These are phyloP conservation scores for Lobosporangium transversale DNA, from an alignment of 192 early-diverging fungal species.

Conservation along the genomic window DNA sequence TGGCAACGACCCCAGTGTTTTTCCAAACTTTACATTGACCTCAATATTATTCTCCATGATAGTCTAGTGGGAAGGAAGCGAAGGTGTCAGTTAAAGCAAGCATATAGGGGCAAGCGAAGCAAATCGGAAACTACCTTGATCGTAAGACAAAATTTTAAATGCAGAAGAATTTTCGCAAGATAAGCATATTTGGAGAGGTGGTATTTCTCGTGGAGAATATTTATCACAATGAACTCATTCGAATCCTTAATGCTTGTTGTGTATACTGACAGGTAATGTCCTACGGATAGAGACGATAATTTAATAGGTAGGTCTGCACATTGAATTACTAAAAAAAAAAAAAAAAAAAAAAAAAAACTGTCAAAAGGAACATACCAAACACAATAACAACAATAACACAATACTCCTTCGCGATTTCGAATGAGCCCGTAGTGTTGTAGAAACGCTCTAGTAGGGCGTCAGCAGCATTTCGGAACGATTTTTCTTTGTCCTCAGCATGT, in stretches of 20 bases:
- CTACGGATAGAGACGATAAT: neutral
- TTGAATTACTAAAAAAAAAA: neutral
- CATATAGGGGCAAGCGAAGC: neutral
- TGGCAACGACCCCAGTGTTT: neutral
- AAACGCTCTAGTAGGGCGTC: constrained; percentile 15
- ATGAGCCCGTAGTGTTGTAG: constrained; percentile 10
- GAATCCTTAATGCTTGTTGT: neutral
- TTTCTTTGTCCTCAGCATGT: constrained; percentile 17
- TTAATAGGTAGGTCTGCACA: neutral
- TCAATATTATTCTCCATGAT: constrained; percentile 17
- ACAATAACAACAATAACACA: constrained; percentile 13
- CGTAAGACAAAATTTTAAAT: constrained; percentile 6
- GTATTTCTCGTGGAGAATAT: neutral
- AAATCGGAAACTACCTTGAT: constrained; percentile 4
- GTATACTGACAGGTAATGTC: neutral
- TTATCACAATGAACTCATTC: neutral
- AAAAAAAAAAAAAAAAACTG: neutral
- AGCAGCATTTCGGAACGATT: constrained; percentile 10
- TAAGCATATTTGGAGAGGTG: neutral
- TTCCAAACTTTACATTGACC: neutral
- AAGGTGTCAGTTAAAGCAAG: neutral
- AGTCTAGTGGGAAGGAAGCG: neutral
- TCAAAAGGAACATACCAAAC: constrained; percentile 8
- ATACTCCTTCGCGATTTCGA: constrained; percentile 16
- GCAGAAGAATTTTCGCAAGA: constrained; percentile 1